These are phyloP conservation scores for Gossypium bickii DNA, from an alignment of 345 rosid genomes.

Conservation along the genomic window DNA sequence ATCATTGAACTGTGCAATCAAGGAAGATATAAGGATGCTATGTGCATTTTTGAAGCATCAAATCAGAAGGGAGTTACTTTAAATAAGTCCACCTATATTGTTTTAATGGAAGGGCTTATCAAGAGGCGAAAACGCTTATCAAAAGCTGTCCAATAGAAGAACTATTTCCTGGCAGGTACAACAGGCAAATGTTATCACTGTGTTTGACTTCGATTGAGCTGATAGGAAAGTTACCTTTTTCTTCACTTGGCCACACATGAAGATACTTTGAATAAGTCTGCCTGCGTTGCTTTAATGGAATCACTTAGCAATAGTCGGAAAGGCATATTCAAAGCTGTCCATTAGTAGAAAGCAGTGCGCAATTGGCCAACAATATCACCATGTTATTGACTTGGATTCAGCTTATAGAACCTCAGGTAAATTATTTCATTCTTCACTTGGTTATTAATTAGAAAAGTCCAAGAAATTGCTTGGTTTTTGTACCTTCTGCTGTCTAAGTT, in stretches of 20 bases:
- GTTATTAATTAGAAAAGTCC: neutral
- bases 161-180: neutral
- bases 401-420: conserved; percentile 3
- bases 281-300: neutral
- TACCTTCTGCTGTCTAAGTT: neutral
- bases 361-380: neutral
- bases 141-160: conserved; percentile 19
- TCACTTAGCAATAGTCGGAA: neutral
- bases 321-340: neutral
- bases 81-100: conserved; percentile 38
- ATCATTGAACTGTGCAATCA: conserved; percentile 62
- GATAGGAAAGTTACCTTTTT: neutral
- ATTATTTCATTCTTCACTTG: conserved; percentile 2
- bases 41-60: conserved; percentile 36
- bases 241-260: neutral
- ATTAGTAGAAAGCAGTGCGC: neutral
- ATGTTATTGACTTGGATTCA: neutral
- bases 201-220: neutral
- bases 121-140: conserved; percentile 50
- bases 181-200: neutral
- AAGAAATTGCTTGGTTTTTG: neutral
- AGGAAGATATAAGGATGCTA: conserved; percentile 55
- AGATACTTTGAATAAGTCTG: neutral
- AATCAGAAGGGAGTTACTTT: conserved; percentile 35
- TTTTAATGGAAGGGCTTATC: conserved; percentile 50